phyloP scores from a whole-genome alignment of 2,329 filamentous ascomycete genomes.

The Dothiorella sarmentorum region DNA sequence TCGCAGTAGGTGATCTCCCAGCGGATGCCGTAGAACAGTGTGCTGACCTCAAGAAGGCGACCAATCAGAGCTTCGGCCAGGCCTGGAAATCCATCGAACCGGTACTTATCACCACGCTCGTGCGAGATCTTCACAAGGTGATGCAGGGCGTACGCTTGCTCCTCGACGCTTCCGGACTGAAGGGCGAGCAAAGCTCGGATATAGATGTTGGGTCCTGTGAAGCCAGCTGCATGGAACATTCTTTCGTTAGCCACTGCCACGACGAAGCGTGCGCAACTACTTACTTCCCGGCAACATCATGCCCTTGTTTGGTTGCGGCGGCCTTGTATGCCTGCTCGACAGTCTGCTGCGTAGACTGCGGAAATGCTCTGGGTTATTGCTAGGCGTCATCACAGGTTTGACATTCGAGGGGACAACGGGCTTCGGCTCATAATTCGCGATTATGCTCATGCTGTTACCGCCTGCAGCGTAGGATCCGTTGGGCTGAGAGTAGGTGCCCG shows the following conservation, averaged over 20 bases:
- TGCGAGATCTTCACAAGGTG: conserved; percentile 94
- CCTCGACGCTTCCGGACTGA: conserved; percentile 71
- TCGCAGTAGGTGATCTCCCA: conserved; percentile 73
- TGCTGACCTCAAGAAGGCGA: conserved; percentile 74
- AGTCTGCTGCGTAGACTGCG: conserved; percentile 51
- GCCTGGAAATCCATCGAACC: conserved; percentile 86
- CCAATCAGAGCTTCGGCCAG: conserved; percentile 85
- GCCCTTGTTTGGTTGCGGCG: conserved; percentile 38
- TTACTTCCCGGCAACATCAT: conserved; percentile 64
- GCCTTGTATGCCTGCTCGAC: conserved; percentile 33
- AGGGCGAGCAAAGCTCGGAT: conserved; percentile 81
- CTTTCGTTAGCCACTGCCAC: conserved; percentile 12
- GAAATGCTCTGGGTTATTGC: conserved; percentile 69
- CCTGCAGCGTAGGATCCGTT: conserved; percentile 36
- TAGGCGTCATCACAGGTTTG: conserved; percentile 70
- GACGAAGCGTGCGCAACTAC: conserved; percentile 30
- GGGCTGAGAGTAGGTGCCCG: conserved; percentile 29
- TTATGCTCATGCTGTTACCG: conserved; percentile 22
- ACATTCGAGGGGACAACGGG: conserved; percentile 61
- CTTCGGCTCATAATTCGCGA: conserved; percentile 68
- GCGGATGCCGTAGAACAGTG: conserved; percentile 74
- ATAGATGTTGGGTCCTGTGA: conserved; percentile 84
- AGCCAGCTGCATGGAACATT: conserved; percentile 43
- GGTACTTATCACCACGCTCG: conserved; percentile 92
- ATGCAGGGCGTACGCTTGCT: conserved; percentile 89